Percentiles rank a stretch among this genome's conserved stretches.
These are phyloP conservation scores for Sarcodon aspratus DNA, from an alignment of 768 basidiomycete genomes.

Conservation along the genomic window DNA sequence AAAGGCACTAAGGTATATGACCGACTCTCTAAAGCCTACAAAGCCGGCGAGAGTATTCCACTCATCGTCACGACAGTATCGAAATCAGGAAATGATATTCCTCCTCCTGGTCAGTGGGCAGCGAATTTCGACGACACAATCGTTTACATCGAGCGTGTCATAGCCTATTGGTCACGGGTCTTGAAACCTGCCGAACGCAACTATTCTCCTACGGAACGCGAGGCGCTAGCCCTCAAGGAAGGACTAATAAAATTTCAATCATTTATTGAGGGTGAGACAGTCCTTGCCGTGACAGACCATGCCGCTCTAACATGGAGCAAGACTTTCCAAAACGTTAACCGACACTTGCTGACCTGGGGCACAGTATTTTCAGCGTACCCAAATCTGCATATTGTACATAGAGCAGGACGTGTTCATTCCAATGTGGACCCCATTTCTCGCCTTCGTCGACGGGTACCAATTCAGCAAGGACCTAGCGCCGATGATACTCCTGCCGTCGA, in stretches of 20 bases:
- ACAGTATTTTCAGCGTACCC: slow-evolving; percentile 25
- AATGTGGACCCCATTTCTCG: slow-evolving; percentile 29
- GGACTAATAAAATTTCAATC: too few relatives aligned
- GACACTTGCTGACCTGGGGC: slow-evolving; percentile 24
- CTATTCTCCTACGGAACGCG: too few relatives aligned
- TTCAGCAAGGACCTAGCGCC: slow-evolving; percentile 8
- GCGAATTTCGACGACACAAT: slow-evolving; percentile 10
- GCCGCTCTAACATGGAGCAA: slow-evolving; percentile 24
- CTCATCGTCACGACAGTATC: slow-evolving; percentile 4
- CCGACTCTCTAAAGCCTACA: slow-evolving; percentile 5
- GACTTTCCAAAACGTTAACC: slow-evolving; percentile 26
- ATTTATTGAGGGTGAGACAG: too few relatives aligned
- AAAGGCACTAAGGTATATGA: slow-evolving; percentile 13
- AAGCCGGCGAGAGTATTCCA: slow-evolving; percentile 4
- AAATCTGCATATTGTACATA: slow-evolving; percentile 23
- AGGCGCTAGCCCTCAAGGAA: too few relatives aligned
- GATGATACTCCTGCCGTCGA: not conserved
- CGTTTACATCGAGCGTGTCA: slow-evolving; percentile 13
- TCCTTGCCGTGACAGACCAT: too few relatives aligned
- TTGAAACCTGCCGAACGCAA: too few relatives aligned
- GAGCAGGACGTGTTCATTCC: slow-evolving; percentile 25
- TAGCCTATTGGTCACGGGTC: slow-evolving; percentile 15
- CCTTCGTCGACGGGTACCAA: slow-evolving; percentile 13
- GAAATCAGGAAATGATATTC: slow-evolving; percentile 2
- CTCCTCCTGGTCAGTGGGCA: slow-evolving; percentile 5